Percentiles rank a stretch among this genome's conserved stretches.
Conservation (phyloP, 805 yeast genomes). For the Scheffersomyces stipitis region DNA sequence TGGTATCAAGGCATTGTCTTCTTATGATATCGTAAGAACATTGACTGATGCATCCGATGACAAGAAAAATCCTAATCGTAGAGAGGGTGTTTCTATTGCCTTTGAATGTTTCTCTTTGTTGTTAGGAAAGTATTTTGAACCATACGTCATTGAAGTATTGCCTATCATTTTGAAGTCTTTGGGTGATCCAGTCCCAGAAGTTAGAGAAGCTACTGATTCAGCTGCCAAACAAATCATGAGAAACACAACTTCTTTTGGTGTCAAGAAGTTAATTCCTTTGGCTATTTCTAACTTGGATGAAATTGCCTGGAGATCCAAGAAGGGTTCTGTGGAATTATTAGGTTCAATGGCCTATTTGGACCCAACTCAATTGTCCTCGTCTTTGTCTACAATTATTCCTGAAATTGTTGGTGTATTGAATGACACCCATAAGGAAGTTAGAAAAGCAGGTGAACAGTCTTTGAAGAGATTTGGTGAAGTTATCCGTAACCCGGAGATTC, state of each 20-base stretch:
- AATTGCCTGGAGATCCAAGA: slow-evolving; percentile 92
- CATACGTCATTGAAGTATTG: slow-evolving; percentile 85
- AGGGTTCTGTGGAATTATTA: slow-evolving; percentile 91
- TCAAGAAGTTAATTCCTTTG: slow-evolving; percentile 84
- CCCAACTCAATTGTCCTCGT: slow-evolving; percentile 88
- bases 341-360: slow-evolving; percentile 98
- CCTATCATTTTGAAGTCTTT: slow-evolving; percentile 78
- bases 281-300: slow-evolving; percentile 85
- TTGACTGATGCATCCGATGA: slow-evolving; percentile 86
- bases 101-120: slow-evolving; percentile 81
- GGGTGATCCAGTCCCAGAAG: slow-evolving; percentile 85
- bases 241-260: slow-evolving; percentile 88
- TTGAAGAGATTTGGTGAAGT: slow-evolving; percentile 94
- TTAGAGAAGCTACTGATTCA: slow-evolving; percentile 82
- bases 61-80: slow-evolving; percentile 64
- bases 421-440: slow-evolving; percentile 94
- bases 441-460: slow-evolving; percentile 90
- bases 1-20: slow-evolving; percentile 76
- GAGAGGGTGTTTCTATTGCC: slow-evolving; percentile 87
- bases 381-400: slow-evolving; percentile 88
- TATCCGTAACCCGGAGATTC: slow-evolving; percentile 95
- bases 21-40: slow-evolving; percentile 72
- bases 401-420: slow-evolving; percentile 93
- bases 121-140: slow-evolving; percentile 81
- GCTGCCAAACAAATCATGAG: slow-evolving; percentile 90